A percentile compares a stretch with the other conserved stretches of the same genome.
Conservation (phyloP, 2,329 filamentous ascomycete species). For the Aspergillus persii region DNA sequence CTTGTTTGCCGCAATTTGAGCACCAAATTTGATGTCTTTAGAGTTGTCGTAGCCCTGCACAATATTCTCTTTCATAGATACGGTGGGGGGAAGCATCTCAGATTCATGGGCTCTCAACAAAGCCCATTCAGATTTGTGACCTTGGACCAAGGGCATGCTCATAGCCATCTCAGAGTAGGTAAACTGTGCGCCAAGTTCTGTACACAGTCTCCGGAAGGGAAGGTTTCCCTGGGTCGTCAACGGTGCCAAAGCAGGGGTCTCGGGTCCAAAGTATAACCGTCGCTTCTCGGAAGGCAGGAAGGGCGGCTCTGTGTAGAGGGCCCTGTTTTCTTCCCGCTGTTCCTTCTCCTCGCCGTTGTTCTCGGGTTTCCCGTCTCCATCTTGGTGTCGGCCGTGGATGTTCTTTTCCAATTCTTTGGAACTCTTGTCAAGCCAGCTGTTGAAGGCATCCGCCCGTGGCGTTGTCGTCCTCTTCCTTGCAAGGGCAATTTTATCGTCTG, state of each 20-base stretch:
- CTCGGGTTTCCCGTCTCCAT: slow-evolving; percentile 33
- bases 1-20: slow-evolving; percentile 88
- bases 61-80: slow-evolving; percentile 54
- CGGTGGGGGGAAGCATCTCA: slow-evolving; percentile 70
- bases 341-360: slow-evolving; percentile 38
- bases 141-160: slow-evolving; percentile 83
- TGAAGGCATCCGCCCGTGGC: slow-evolving; percentile 71
- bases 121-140: slow-evolving; percentile 89
- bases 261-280: slow-evolving; percentile 85
- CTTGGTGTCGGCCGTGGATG: slow-evolving; percentile 45
- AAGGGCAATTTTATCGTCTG: slow-evolving; percentile 70
- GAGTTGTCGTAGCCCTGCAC: slow-evolving; percentile 78
- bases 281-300: slow-evolving; percentile 92
- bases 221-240: slow-evolving; percentile 96
- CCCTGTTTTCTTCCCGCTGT: slow-evolving; percentile 66
- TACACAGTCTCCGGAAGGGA: slow-evolving; percentile 86
- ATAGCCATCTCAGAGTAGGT: slow-evolving; percentile 99
- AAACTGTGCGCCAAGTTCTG: slow-evolving; percentile 82
- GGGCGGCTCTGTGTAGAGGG: slow-evolving; percentile 79
- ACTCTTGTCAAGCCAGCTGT: slow-evolving; percentile 73
- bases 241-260: slow-evolving; percentile 90
- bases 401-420: slow-evolving; percentile 49
- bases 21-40: slow-evolving; percentile 83
- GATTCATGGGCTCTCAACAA: slow-evolving; percentile 88
- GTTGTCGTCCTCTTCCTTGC: slow-evolving; percentile 69